phyloP scores from a whole-genome alignment of 352 stramenopile species.

The Globisporangium sylvaticum region DNA sequence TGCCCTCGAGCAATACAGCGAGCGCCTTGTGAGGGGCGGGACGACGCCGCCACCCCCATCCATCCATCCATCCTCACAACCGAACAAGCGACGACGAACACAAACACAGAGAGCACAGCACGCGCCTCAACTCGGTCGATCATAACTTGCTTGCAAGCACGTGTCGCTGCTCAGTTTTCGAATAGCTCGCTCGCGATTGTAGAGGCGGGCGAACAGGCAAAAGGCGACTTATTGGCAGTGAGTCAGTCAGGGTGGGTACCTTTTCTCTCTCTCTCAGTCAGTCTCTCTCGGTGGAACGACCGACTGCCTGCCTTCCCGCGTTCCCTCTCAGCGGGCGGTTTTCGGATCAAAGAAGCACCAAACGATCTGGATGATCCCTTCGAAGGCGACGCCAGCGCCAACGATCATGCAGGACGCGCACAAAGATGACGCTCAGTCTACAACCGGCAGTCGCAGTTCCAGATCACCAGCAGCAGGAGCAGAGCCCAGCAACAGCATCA shows the following conservation, averaged over 20 bases:
- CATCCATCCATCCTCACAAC: neutral
- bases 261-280: neutral
- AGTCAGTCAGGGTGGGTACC: neutral
- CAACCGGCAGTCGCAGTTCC: neutral
- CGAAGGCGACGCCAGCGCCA: neutral
- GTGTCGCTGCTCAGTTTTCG: neutral
- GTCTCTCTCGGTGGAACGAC: neutral
- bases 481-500: neutral
- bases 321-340: neutral
- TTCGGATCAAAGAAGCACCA: neutral
- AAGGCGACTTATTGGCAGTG: neutral
- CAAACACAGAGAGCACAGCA: neutral
- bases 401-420: constrained; percentile 8
- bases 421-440: constrained; percentile 4
- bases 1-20: neutral
- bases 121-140: neutral
- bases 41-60: neutral
- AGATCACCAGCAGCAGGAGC: neutral
- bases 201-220: neutral
- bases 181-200: neutral
- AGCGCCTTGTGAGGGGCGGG: neutral
- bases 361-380: constrained; percentile 10
- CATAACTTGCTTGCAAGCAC: neutral
- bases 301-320: neutral
- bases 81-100: neutral